Percentiles rank a stretch among this genome's conserved stretches.
Evolutionary conservation across 2,329 filamentous ascomycete genomes (phyloP).

Genomic region (Hypoxylon sp.): DNA sequence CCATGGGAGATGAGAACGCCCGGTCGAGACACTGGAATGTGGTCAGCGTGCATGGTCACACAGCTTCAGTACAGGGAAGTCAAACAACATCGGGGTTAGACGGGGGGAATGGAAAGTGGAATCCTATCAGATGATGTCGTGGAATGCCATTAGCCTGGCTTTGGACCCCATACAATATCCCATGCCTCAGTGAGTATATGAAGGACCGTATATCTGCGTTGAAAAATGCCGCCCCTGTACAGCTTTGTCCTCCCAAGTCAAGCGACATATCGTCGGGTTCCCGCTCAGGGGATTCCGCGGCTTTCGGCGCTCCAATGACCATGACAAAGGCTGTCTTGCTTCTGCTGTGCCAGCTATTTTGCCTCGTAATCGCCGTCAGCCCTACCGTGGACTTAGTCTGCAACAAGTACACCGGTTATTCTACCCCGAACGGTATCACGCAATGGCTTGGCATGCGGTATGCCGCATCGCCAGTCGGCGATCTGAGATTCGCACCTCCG

Average conservation of each 20-base stretch:
- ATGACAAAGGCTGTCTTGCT: slow-evolving; percentile 38
- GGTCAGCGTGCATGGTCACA: slow-evolving; percentile 43
- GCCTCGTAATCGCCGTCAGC: slow-evolving; percentile 45
- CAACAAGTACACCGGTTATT: slow-evolving; percentile 73
- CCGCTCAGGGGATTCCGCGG: slow-evolving; percentile 36
- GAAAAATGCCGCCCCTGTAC: slow-evolving; percentile 17
- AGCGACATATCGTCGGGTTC: slow-evolving; percentile 23
- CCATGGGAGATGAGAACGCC: slow-evolving; percentile 17
- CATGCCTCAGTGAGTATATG: slow-evolving; percentile 24
- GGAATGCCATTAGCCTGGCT: slow-evolving; percentile 33
- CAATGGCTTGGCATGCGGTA: slow-evolving; percentile 84
- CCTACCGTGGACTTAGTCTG: slow-evolving; percentile 75
- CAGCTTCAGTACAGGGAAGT: slow-evolving; percentile 31
- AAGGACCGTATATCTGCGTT: slow-evolving; percentile 21
- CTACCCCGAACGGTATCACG: slow-evolving; percentile 70
- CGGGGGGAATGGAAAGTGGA: slow-evolving; percentile 19
- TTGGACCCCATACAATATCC: slow-evolving; percentile 21
- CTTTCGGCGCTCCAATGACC: slow-evolving; percentile 31
- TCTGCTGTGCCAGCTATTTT: slow-evolving; percentile 44
- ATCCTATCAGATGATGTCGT: slow-evolving; percentile 40
- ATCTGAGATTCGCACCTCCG: slow-evolving; percentile 77
- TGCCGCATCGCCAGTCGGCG: slow-evolving; percentile 77
- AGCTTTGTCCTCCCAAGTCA: slow-evolving; percentile 19
- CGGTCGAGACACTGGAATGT: slow-evolving; percentile 31
- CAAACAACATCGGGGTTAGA: slow-evolving; percentile 20